Evolutionary conservation across 192 early-diverging fungal species (phyloP).

Genomic region (Funneliformis geosporum): DNA sequence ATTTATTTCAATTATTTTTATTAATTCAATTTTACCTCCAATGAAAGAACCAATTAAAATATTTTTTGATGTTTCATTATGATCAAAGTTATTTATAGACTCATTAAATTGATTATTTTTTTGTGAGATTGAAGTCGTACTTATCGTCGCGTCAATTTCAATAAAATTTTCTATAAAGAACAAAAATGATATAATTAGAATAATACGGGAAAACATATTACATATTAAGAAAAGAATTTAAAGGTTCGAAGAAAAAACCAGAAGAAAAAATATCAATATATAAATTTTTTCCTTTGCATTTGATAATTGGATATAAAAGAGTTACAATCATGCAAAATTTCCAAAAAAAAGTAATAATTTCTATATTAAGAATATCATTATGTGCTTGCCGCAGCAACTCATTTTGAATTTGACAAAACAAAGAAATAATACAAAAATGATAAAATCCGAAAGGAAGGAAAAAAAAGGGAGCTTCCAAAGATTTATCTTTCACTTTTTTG

Average conservation of each 20-base stretch:
- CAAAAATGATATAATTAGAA: background rate
- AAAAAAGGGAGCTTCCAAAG: too few species aligned
- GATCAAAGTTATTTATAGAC: background rate
- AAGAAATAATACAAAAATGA: too few species aligned
- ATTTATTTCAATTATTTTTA: background rate
- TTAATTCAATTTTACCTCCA: constrained; percentile 5
- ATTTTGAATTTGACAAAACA: background rate
- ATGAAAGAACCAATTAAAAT: constrained; percentile 7
- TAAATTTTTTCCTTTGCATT: background rate
- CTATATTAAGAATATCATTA: background rate
- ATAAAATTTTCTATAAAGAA: background rate
- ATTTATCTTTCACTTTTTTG: too few species aligned
- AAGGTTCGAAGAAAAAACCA: background rate
- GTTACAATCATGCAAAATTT: background rate
- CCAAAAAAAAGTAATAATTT: background rate
- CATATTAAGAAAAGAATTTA: background rate
- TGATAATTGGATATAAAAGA: background rate
- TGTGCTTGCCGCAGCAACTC: background rate
- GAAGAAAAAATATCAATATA: background rate
- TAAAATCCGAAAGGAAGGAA: too few species aligned
- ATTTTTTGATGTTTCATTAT: background rate
- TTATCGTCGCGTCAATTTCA: background rate
- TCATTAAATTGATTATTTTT: background rate
- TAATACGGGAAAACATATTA: background rate
- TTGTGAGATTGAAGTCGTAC: background rate